These are phyloP conservation scores for Flaveria bidentis DNA, from an alignment of 129 eudicot species.

Conservation along the genomic window DNA sequence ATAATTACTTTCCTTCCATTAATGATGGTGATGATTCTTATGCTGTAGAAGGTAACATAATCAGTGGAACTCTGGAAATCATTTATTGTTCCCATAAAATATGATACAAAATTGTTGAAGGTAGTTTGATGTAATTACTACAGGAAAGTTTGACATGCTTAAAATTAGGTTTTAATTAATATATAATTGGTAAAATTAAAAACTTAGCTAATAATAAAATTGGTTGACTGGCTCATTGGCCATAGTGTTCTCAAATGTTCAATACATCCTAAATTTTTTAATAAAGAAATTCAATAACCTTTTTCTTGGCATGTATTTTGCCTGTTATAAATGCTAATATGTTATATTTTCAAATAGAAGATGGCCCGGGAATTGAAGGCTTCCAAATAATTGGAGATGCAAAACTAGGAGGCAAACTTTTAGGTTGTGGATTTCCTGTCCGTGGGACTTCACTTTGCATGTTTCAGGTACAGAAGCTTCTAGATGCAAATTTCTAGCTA, in stretches of 20 bases:
- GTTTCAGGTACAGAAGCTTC: constrained; percentile 68
- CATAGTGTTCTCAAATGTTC: background rate
- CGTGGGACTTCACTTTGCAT: constrained; percentile 93
- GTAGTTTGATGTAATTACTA: constrained; percentile 13
- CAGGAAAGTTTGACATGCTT: background rate
- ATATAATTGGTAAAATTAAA: background rate
- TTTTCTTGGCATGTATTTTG: background rate
- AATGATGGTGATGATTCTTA: constrained; percentile 48
- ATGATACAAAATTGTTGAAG: background rate
- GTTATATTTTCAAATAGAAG: constrained; percentile 40
- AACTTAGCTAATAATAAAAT: background rate
- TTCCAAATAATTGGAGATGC: constrained; percentile 96
- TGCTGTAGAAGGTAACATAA: constrained; percentile 54
- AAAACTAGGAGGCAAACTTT: constrained; percentile 71
- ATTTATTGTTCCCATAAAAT: background rate
- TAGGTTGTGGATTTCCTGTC: constrained; percentile 87
- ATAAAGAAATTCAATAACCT: background rate
- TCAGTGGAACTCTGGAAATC: background rate
- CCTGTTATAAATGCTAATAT: constrained; percentile 12
- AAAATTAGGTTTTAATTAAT: background rate
- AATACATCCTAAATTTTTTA: background rate
- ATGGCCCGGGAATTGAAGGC: constrained; percentile 82
- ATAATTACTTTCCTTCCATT: constrained; percentile 39
- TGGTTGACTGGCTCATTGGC: background rate
- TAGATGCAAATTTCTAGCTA: constrained; percentile 5